Evolutionary conservation across 2,329 filamentous ascomycete species (phyloP), one percentile per base, ranked within the genome.

Genomic region (Niveomyces coronatus): DNA sequence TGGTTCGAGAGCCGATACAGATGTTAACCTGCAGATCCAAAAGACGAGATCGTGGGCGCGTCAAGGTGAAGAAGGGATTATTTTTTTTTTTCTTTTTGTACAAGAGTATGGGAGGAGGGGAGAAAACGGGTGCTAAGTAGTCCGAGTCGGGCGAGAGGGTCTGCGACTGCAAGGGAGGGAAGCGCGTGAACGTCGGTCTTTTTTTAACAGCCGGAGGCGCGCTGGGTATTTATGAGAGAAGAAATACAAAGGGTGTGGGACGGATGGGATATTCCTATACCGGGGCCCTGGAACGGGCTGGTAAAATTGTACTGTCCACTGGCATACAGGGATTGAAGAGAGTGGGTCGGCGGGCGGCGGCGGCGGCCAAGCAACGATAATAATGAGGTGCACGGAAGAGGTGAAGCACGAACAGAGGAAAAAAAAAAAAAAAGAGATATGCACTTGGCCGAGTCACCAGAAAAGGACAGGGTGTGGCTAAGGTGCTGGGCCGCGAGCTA

Each of bases 141-240:
- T 16, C 39, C 29, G 39, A 30, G 39, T 41, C 45, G 49, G 31
- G 37, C 9, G 26, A 31, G 54, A 56, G 54, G 53, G 54, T 57
- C 59, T 60, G 55, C 52, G 57, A 61, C n/a, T n/a, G n/a, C n/a
- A n/a, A n/a, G n/a, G n/a, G n/a, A 53, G 57, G 56, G 63, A 63
- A 63, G 59, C 60, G 61, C 61, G 61, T 63, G 60, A 60, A 64
- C 59, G 60, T 63, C 61, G 61, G 58, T 63, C 49, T 55, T 54
- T 53, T 61, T 60, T 58, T 52, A 47, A 57, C 53, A 58, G 58
- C 57, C 52, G 61, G 61, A 61, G 60, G 61, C 60, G 60, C 59
- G 50, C 55, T 61, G 57, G n/a, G 56, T 63, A 64, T 63, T 64
- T 64, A 64, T 64, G 60, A 63, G 60, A 53, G 58, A 58, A 51